These are phyloP conservation scores for Camelina neglecta DNA, from an alignment of 345 rosid species.

Conservation along the genomic window DNA sequence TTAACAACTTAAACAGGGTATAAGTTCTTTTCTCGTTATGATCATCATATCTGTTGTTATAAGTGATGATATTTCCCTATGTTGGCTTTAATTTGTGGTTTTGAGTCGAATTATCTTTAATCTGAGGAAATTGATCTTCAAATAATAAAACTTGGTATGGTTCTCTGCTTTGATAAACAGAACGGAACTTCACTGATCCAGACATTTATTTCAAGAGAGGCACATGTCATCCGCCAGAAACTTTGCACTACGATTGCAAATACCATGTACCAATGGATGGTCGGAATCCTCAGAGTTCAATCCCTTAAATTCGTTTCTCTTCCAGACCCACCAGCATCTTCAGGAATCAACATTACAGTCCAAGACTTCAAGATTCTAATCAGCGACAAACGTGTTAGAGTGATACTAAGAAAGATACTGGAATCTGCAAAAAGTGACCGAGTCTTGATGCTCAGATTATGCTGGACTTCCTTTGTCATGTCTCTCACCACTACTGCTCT, in stretches of 20 bases:
- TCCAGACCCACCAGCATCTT: constrained; percentile 45
- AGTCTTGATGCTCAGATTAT: constrained; percentile 64
- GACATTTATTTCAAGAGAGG: constrained; percentile 78
- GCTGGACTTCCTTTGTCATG: constrained; percentile 64
- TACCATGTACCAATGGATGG: constrained; percentile 61
- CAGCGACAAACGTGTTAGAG: constrained; percentile 71
- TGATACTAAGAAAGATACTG: constrained; percentile 63
- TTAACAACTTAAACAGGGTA: neutral
- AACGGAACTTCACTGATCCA: constrained; percentile 77
- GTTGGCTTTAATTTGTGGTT: neutral
- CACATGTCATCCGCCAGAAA: constrained; percentile 60
- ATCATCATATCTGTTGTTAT: neutral
- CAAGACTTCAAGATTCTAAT: constrained; percentile 55
- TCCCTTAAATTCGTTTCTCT: constrained; percentile 42
- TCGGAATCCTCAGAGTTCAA: constrained; percentile 41
- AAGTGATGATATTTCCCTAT: neutral
- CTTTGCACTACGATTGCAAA: constrained; percentile 62
- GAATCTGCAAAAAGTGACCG: constrained; percentile 62
- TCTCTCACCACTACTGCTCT: constrained; percentile 60
- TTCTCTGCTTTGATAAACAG: constrained; percentile 54
- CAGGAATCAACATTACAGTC: constrained; percentile 46
- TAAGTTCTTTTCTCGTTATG: neutral
- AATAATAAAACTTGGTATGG: neutral
- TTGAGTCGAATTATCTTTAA: neutral
- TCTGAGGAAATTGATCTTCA: neutral